Evolutionary conservation across 108 stramenopile genomes (phyloP).

Genomic region (Fragilaria radians): DNA sequence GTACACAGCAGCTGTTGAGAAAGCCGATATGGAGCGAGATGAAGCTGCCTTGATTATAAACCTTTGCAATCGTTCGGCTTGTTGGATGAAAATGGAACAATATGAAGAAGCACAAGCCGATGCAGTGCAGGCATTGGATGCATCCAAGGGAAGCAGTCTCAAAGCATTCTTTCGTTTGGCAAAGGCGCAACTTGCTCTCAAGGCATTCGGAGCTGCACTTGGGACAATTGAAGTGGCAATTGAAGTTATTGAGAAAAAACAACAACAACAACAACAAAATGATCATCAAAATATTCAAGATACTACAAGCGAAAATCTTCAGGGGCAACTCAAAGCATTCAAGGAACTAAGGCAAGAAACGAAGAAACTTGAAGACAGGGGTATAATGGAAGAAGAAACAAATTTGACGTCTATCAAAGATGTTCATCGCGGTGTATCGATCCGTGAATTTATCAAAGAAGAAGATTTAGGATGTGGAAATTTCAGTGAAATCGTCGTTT

Average conservation of each 20-base stretch:
- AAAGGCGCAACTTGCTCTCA: constrained; percentile 56
- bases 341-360: constrained; percentile 11
- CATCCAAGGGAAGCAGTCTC: constrained; percentile 19
- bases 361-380: neutral
- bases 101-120: constrained; percentile 46
- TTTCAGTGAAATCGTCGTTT: constrained; percentile 77
- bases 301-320: no score
- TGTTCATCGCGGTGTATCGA: constrained; percentile 50
- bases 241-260: neutral
- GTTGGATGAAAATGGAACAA: constrained; percentile 57
- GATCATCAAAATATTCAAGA: constrained; percentile 3
- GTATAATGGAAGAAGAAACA: neutral
- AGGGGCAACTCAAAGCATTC: constrained; percentile 15
- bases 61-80: constrained; percentile 76
- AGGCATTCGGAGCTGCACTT: constrained; percentile 36
- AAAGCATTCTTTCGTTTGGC: constrained; percentile 77
- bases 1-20: constrained; percentile 32
- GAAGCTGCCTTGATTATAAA: constrained; percentile 39
- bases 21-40: neutral
- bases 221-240: constrained; percentile 17
- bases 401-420: constrained; percentile 45
- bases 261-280: constrained; percentile 1
- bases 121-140: constrained; percentile 48
- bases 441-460: constrained; percentile 62
- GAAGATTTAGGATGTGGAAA: constrained; percentile 79